Evolutionary conservation across 805 yeast species (phyloP).

Genomic region (Ogataea trehaloabstinens): DNA sequence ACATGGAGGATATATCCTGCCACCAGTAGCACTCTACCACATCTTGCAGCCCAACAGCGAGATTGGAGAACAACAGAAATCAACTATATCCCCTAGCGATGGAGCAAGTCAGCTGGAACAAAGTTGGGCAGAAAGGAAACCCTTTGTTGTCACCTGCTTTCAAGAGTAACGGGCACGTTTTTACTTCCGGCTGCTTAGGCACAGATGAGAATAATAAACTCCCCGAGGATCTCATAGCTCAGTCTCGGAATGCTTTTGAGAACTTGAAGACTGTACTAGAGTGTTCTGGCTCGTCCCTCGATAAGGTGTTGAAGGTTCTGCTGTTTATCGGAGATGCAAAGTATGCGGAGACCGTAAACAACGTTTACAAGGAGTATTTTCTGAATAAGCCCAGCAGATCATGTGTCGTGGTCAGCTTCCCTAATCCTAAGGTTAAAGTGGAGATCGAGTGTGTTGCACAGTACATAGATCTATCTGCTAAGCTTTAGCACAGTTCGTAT

Average conservation of each 20-base stretch:
- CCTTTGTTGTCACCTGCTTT: conserved; percentile 41
- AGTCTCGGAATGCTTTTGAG: conserved; percentile 43
- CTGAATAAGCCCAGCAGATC: conserved; percentile 52
- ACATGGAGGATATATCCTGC: too few relatives aligned
- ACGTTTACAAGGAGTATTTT: conserved; percentile 45
- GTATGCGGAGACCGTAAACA: conserved; percentile 43
- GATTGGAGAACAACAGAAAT: too few relatives aligned
- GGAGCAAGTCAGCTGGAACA: conserved; percentile 36
- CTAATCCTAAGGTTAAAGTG: conserved; percentile 47
- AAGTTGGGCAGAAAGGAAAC: conserved; percentile 30
- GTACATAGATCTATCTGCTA: conserved; percentile 4
- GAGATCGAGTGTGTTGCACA: conserved; percentile 48
- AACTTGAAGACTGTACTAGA: conserved; percentile 42
- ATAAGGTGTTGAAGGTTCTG: conserved; percentile 47
- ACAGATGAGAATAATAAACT: conserved; percentile 28
- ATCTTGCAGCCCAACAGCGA: too few relatives aligned
- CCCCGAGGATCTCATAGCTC: conserved; percentile 41
- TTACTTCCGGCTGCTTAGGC: conserved; percentile 51
- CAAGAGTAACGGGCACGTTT: conserved; percentile 40
- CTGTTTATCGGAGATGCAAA: conserved; percentile 45
- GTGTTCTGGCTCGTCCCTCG: conserved; percentile 45
- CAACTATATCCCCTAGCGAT: conserved; percentile 9
- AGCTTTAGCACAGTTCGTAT: conserved; percentile 15
- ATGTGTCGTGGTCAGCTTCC: conserved; percentile 50
- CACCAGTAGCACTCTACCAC: too few relatives aligned